Conservation (phyloP, 495 filamentous ascomycete species). For the Lophium mytilinum region DNA sequence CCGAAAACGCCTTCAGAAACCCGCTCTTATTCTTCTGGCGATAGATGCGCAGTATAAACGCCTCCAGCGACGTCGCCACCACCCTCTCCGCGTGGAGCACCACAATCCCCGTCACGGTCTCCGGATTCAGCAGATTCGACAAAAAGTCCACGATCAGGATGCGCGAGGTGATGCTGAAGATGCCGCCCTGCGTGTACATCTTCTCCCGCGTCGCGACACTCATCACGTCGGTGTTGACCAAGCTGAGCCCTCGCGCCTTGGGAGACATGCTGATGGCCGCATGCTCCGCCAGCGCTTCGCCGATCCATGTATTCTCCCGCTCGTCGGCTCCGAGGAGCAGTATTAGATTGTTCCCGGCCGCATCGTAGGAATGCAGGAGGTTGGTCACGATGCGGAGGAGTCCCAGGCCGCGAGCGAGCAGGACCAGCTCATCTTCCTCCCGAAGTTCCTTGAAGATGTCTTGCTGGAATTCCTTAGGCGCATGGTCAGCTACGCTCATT, state of each 20-base stretch:
- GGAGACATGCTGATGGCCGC: slow-evolving; percentile 72
- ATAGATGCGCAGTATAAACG: slow-evolving; percentile 90
- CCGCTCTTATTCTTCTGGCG: slow-evolving; percentile 86
- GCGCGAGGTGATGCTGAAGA: slow-evolving; percentile 92
- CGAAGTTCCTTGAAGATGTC: slow-evolving; percentile 87
- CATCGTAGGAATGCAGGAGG: slow-evolving; percentile 92
- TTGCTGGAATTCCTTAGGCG: slow-evolving; percentile 47
- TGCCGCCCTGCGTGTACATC: slow-evolving; percentile 79
- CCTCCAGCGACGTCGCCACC: slow-evolving; percentile 81
- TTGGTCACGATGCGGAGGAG: slow-evolving; percentile 86
- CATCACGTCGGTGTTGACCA: slow-evolving; percentile 92
- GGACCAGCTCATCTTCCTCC: slow-evolving; percentile 83
- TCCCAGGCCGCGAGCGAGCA: slow-evolving; percentile 85
- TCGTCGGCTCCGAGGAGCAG: slow-evolving; percentile 87
- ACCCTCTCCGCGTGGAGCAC: slow-evolving; percentile 84
- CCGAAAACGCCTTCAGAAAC: slow-evolving; percentile 94
- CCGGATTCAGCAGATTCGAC: slow-evolving; percentile 70
- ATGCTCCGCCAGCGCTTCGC: slow-evolving; percentile 77
- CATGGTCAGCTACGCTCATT: neutral
- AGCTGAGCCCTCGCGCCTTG: slow-evolving; percentile 72
- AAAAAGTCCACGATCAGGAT: slow-evolving; percentile 91
- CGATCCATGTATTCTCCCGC: slow-evolving; percentile 61
- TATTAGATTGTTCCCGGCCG: slow-evolving; percentile 85
- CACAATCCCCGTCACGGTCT: slow-evolving; percentile 80
- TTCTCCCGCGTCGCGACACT: slow-evolving; percentile 78